Conservation (phyloP, 2,329 filamentous ascomycete species). For the Aspergillus texensis region DNA sequence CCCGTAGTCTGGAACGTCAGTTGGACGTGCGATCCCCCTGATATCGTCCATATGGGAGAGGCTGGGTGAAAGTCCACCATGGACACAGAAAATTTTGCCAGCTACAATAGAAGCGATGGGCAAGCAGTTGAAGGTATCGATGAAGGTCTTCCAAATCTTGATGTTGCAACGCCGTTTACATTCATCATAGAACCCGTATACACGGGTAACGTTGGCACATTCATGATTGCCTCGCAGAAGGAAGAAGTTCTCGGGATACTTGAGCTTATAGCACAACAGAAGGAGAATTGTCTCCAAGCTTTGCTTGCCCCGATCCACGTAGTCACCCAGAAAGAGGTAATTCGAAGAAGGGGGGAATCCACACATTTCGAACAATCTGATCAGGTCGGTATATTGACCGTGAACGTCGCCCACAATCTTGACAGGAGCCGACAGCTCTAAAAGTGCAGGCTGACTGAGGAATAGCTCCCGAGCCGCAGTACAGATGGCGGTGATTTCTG, state of each 20-base stretch:
- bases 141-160: conserved; percentile 97
- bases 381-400: conserved; percentile 93
- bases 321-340: conserved; percentile 92
- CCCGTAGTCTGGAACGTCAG: conserved; percentile 95
- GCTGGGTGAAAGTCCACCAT: conserved; percentile 89
- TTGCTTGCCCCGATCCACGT: conserved; percentile 95
- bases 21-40: conserved; percentile 89
- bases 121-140: conserved; percentile 93
- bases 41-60: conserved; percentile 98
- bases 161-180: conserved; percentile 96
- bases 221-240: conserved; percentile 93
- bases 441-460: conserved; percentile 83
- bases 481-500: conserved; percentile 93
- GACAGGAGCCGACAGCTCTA: conserved; percentile 91
- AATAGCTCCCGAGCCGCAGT: conserved; percentile 85
- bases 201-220: conserved; percentile 91
- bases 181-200: conserved; percentile 98
- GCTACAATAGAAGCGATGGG: conserved; percentile 96
- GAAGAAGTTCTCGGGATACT: conserved; percentile 97
- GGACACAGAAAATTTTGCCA: conserved; percentile 96
- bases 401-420: conserved; percentile 98
- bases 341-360: conserved; percentile 91
- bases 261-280: conserved; percentile 93
- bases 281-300: conserved; percentile 92
- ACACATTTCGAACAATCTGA: conserved; percentile 98